Evolutionary conservation across 2,329 filamentous ascomycete species (phyloP).

Genomic region (Bertia moriformis): DNA sequence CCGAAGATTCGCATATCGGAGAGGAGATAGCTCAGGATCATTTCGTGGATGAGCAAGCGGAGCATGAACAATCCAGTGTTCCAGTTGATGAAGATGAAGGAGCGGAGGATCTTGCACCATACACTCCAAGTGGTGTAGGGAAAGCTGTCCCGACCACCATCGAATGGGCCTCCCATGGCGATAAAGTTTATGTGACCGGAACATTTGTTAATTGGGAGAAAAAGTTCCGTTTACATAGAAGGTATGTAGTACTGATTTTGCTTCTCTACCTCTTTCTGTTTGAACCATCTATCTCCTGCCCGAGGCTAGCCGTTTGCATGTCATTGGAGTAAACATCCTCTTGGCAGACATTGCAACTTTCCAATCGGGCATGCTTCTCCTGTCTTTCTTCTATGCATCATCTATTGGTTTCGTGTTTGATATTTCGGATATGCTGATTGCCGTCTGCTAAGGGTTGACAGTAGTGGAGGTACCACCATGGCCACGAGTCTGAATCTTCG

Average conservation of each 20-base stretch:
- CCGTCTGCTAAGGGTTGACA: conserved; percentile 31
- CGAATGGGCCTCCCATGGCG: conserved; percentile 70
- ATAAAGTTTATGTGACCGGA: conserved; percentile 90
- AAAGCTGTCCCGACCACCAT: conserved; percentile 72
- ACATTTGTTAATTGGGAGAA: conserved; percentile 96
- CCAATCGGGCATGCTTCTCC: background rate
- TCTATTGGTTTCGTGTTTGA: too few species aligned
- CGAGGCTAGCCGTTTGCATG: too few species aligned
- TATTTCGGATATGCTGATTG: too few species aligned
- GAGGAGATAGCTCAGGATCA: too few species aligned
- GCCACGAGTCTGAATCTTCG: conserved; percentile 69
- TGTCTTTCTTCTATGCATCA: too few species aligned
- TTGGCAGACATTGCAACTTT: background rate
- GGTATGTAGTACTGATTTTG: conserved; percentile 49
- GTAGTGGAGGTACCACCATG: conserved; percentile 38
- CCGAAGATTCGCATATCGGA: conserved; percentile 39
- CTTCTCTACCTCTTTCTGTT: background rate
- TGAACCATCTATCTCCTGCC: too few species aligned
- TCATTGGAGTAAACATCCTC: background rate
- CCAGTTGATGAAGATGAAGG: background rate
- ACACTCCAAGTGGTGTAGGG: conserved; percentile 35
- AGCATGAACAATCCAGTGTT: background rate
- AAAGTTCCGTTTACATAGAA: conserved; percentile 73
- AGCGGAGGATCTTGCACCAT: background rate
- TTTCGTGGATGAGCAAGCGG: conserved; percentile 24